These are phyloP conservation scores for Glycine soja DNA, from an alignment of 306 rosid genomes.

Conservation along the genomic window DNA sequence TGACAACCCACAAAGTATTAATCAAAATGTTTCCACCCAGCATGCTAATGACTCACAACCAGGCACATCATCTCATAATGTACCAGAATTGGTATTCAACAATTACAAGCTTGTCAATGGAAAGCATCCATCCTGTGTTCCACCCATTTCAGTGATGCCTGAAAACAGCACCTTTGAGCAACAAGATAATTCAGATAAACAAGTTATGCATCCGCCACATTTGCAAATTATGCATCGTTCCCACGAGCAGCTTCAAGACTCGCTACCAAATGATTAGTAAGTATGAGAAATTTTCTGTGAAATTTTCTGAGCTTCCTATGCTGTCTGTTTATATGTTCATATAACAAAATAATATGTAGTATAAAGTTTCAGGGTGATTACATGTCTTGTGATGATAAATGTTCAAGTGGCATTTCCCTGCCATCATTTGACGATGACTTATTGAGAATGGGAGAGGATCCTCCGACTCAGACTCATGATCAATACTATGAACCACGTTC, in stretches of 20 bases:
- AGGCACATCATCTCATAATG: constrained; percentile 37
- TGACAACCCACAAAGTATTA: background rate
- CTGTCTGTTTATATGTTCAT: no score
- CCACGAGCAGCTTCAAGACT: no score
- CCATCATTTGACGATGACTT: background rate
- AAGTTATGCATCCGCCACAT: no score
- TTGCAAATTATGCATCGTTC: no score
- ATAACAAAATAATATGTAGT: no score
- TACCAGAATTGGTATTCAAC: background rate
- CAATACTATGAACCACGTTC: constrained; percentile 40
- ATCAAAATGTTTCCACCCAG: constrained; percentile 37
- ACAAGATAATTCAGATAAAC: constrained; percentile 12
- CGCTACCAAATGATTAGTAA: no score
- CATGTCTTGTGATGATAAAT: background rate
- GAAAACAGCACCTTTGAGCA: constrained; percentile 49
- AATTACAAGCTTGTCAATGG: background rate
- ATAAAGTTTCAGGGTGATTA: no score
- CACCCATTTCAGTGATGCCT: constrained; percentile 45
- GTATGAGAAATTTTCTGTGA: no score
- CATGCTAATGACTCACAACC: constrained; percentile 46
- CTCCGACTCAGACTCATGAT: background rate
- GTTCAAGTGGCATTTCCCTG: no score
- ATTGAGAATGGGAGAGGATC: background rate
- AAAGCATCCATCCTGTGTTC: constrained; percentile 38
- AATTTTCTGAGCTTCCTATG: no score